These are phyloP conservation scores for Pyricularia grisea DNA, from an alignment of 2,329 filamentous ascomycete species.

Conservation along the genomic window DNA sequence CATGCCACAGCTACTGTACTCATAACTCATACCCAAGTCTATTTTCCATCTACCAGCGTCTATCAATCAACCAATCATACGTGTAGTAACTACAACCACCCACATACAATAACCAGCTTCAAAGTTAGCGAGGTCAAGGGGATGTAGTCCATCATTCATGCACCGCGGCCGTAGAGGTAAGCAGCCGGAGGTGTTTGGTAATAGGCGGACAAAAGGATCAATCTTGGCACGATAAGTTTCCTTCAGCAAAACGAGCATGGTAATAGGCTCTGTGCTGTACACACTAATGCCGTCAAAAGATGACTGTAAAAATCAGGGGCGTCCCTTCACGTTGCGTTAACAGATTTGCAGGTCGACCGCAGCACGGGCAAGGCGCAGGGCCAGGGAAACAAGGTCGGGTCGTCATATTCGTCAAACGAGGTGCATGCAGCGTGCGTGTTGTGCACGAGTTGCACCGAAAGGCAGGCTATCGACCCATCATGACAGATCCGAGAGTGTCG, in stretches of 20 bases:
- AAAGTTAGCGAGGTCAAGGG: not conserved
- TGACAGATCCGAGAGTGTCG: not conserved
- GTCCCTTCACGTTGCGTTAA: not conserved
- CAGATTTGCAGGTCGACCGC: not conserved
- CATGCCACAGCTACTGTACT: not conserved
- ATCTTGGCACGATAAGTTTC: conserved; percentile 47
- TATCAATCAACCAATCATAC: not conserved
- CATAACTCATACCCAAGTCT: not conserved
- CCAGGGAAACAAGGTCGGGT: not conserved
- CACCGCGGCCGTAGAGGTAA: conserved; percentile 33
- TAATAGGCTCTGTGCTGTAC: conserved; percentile 44
- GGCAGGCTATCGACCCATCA: not conserved
- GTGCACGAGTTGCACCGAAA: not conserved
- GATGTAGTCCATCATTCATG: conserved; percentile 46
- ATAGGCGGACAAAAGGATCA: conserved; percentile 34
- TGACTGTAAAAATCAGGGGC: not conserved
- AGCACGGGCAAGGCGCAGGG: not conserved
- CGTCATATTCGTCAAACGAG: not conserved
- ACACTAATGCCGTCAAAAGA: conserved; percentile 43
- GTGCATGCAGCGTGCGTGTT: not conserved
- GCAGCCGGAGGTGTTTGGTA: conserved; percentile 45
- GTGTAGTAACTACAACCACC: no score
- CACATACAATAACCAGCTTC: not conserved
- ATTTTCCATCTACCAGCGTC: not conserved
- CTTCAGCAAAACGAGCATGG: conserved; percentile 46